A percentile compares a stretch with the other conserved stretches of the same genome.
Conservation (phyloP, 345 rosid genomes). For the Adansonia digitata region DNA sequence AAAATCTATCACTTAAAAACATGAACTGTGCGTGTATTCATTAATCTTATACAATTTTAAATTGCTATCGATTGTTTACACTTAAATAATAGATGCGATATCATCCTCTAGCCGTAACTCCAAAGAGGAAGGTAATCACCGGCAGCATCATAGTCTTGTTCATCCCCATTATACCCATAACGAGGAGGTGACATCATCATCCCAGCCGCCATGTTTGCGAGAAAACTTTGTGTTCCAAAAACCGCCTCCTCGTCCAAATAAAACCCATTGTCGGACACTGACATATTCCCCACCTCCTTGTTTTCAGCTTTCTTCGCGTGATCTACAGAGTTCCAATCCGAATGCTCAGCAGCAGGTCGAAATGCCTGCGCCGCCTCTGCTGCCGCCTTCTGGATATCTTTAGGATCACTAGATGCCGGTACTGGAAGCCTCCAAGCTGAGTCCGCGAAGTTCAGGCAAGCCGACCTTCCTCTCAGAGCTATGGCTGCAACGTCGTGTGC, state of each 20-base stretch:
- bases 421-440: constrained; percentile 67
- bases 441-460: constrained; percentile 88
- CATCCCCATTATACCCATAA: constrained; percentile 20
- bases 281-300: neutral
- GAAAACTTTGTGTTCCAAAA: constrained; percentile 59
- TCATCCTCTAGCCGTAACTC: constrained; percentile 48
- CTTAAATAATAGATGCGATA: too few species aligned
- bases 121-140: constrained; percentile 38
- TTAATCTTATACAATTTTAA: too few species aligned
- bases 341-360: constrained; percentile 26
- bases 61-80: too few species aligned
- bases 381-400: constrained; percentile 77
- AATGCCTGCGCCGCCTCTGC: constrained; percentile 55
- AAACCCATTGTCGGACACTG: constrained; percentile 21
- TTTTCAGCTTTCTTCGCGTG: neutral
- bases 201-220: constrained; percentile 69
- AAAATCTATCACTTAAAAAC: too few species aligned
- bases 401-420: constrained; percentile 56
- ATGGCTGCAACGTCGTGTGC: constrained; percentile 92
- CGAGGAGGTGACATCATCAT: constrained; percentile 78
- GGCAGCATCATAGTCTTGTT: constrained; percentile 36
- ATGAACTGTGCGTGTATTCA: too few species aligned
- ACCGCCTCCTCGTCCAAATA: constrained; percentile 59
- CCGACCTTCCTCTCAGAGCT: constrained; percentile 63
- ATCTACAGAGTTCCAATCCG: constrained; percentile 1